Conservation (phyloP, 179 eudicot species). For the Corrigiola litoralis region DNA sequence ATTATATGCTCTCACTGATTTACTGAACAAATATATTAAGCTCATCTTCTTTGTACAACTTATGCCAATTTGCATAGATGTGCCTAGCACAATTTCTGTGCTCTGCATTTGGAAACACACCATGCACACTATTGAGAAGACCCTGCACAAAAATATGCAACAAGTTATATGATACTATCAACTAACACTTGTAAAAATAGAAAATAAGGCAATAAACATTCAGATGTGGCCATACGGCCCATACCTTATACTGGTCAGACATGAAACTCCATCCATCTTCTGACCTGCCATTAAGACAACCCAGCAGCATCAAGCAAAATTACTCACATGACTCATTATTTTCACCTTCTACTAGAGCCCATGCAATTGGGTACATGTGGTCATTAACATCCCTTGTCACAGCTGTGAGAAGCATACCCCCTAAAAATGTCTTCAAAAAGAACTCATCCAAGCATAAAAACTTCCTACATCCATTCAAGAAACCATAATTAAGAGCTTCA, state of each 20-base stretch:
- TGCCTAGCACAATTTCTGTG: neutral
- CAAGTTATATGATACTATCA: no score
- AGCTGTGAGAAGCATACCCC: neutral
- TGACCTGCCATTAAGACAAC: neutral
- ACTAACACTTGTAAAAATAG: no score
- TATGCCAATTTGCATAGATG: neutral
- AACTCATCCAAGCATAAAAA: neutral
- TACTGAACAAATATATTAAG: no score
- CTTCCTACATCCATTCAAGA: neutral
- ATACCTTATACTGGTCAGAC: neutral
- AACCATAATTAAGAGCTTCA: neutral
- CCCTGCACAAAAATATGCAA: no score
- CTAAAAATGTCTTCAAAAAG: neutral
- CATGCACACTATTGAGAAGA: neutral
- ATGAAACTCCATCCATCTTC: neutral
- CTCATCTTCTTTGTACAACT: no score
- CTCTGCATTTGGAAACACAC: neutral
- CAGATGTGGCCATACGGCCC: no score
- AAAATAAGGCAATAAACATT: neutral
- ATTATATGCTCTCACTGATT: no score
- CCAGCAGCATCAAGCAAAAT: neutral
- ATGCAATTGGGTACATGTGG: neutral
- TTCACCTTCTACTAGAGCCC: neutral
- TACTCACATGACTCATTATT: neutral
- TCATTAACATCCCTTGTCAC: conserved; percentile 3